phyloP scores from a whole-genome alignment of 2,329 filamentous ascomycete genomes.

The Truncatella angustata region DNA sequence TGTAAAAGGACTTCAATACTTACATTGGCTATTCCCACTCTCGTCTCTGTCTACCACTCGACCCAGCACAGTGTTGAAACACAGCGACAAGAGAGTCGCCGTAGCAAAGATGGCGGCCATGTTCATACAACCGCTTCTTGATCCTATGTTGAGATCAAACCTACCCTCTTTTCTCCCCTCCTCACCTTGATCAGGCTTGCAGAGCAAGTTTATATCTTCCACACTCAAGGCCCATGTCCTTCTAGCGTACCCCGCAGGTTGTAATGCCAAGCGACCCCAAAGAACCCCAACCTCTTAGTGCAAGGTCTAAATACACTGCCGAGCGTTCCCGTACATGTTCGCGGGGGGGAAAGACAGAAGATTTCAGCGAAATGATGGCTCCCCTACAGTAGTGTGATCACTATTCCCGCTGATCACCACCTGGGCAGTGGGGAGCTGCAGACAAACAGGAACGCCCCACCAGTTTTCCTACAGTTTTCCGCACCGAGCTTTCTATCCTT shows the following conservation, averaged over 20 bases:
- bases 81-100: not conserved
- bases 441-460: not conserved
- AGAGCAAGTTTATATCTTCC: not conserved
- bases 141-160: not conserved
- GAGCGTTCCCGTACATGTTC: not conserved
- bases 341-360: not conserved
- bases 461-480: constrained; percentile 3
- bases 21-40: not conserved
- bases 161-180: no score
- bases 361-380: not conserved
- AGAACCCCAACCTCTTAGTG: not conserved
- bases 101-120: not conserved
- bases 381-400: constrained; percentile 3
- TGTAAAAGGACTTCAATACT: not conserved
- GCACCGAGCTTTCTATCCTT: not conserved
- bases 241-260: not conserved
- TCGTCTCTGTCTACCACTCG: constrained; percentile 3
- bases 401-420: not conserved
- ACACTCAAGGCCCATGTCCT: not conserved
- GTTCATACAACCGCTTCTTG: not conserved
- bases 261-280: constrained; percentile 2
- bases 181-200: not conserved
- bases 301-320: not conserved
- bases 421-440: not conserved
- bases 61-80: not conserved